phyloP scores from a whole-genome alignment of 2,329 filamentous ascomycete genomes.

The Metarhizium rileyi region DNA sequence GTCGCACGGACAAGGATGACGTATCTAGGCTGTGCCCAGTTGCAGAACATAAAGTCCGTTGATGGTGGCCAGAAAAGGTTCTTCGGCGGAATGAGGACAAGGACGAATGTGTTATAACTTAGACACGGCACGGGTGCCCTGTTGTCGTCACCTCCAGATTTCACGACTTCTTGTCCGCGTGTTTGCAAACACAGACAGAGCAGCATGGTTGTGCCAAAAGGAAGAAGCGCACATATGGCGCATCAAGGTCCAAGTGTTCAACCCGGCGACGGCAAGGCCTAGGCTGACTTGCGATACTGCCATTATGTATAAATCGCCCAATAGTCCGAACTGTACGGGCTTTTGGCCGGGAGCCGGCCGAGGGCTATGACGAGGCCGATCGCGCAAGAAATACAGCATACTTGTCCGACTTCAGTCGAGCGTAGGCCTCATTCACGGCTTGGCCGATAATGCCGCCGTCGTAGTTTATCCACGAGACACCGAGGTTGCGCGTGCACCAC shows the following conservation, averaged over 20 bases:
- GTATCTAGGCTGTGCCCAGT: constrained; percentile 2
- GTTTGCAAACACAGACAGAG: constrained; percentile 12
- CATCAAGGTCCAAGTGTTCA: constrained; percentile 9
- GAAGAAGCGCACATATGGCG: constrained; percentile 9
- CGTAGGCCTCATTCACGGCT: constrained; percentile 13
- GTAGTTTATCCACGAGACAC: constrained; percentile 15
- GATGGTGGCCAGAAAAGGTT: constrained; percentile 15
- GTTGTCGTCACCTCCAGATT: constrained; percentile 13
- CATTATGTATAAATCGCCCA: constrained; percentile 13
- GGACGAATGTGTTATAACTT: constrained; percentile 17
- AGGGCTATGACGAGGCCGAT: constrained; percentile 6
- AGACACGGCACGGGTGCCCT: constrained; percentile 15
- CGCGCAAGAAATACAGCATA: constrained; percentile 13
- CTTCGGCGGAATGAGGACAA: constrained; percentile 15
- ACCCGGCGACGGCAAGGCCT: constrained; percentile 6
- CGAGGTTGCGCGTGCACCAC: constrained; percentile 9
- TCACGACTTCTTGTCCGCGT: constrained; percentile 13
- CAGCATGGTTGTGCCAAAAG: constrained; percentile 10
- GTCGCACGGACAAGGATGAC: constrained; percentile 11
- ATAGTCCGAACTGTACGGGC: constrained; percentile 11
- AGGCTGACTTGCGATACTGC: constrained; percentile 8
- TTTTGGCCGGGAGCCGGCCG: constrained; percentile 4
- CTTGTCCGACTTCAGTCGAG: constrained; percentile 6
- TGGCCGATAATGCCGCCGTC: constrained; percentile 14
- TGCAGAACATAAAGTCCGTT: constrained; percentile 15